These are phyloP conservation scores for Thalia dealbata DNA, from an alignment of 176 grass and related monocot species.

Conservation along the genomic window DNA sequence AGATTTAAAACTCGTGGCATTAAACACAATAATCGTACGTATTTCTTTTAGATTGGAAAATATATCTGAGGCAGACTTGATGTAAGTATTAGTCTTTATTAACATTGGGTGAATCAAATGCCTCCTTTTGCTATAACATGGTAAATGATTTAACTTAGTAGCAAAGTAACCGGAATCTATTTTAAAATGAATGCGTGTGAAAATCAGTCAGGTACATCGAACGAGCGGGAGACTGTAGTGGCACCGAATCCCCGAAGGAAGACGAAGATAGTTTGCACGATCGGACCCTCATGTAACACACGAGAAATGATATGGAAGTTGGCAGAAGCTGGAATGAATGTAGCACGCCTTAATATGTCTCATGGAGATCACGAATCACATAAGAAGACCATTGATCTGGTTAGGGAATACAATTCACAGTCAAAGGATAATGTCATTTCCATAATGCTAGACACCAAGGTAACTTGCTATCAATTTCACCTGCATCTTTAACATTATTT, in stretches of 20 bases:
- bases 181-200: conserved; percentile 22
- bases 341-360: conserved; percentile 92
- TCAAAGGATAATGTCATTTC: conserved; percentile 69
- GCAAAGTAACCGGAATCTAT: neutral
- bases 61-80: neutral
- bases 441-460: conserved; percentile 99
- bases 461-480: conserved; percentile 14
- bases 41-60: neutral
- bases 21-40: neutral
- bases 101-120: neutral
- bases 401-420: conserved; percentile 80
- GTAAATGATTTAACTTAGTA: too few species aligned
- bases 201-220: conserved; percentile 15
- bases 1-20: neutral
- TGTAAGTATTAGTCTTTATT: neutral
- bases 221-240: neutral
- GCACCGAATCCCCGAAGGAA: conserved; percentile 34
- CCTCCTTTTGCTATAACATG: neutral
- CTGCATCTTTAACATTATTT: neutral
- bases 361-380: conserved; percentile 95
- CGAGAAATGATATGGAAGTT: conserved; percentile 93
- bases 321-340: conserved; percentile 86
- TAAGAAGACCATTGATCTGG: conserved; percentile 87
- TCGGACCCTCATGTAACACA: conserved; percentile 82
- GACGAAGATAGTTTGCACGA: conserved; percentile 98